Percentiles rank a stretch among this genome's conserved stretches.
Evolutionary conservation across 2,329 filamentous ascomycete genomes (phyloP).

Genomic region (Monilinia aucupariae): DNA sequence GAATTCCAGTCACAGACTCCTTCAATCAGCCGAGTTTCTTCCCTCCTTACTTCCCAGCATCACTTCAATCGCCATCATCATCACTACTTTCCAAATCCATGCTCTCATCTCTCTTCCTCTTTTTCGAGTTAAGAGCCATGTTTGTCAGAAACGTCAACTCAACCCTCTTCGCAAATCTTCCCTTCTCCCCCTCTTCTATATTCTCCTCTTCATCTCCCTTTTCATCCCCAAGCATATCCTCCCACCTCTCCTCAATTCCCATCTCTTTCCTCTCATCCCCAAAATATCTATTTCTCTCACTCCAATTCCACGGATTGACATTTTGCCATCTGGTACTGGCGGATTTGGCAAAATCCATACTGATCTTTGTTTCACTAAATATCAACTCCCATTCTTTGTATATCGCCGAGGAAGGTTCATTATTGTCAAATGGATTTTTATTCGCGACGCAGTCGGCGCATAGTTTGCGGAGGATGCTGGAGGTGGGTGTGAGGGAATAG

Average conservation of each 20-base stretch:
- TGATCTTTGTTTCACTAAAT: background rate
- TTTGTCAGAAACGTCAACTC: background rate
- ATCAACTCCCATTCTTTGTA: constrained; percentile 4
- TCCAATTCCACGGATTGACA: constrained; percentile 16
- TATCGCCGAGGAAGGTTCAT: background rate
- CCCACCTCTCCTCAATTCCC: constrained; percentile 10
- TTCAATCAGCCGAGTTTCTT: background rate
- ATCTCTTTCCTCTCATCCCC: background rate
- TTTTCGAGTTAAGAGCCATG: background rate
- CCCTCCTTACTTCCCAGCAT: background rate
- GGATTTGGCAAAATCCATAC: constrained; percentile 8
- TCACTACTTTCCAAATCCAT: background rate
- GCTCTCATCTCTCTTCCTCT: background rate
- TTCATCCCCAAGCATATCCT: constrained; percentile 3
- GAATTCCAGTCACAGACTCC: background rate
- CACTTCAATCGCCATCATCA: background rate
- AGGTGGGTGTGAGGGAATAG: background rate
- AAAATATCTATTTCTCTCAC: constrained; percentile 15
- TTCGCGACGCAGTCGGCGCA: constrained; percentile 9
- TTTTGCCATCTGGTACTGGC: background rate
- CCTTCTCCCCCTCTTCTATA: constrained; percentile 1
- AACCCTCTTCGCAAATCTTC: background rate
- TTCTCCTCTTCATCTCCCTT: background rate
- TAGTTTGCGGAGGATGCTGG: background rate
- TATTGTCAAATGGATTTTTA: background rate